Evolutionary conservation across 768 basidiomycete genomes (phyloP), one percentile per base, ranked within the genome.

Genomic region (Amanita polypyramis): DNA sequence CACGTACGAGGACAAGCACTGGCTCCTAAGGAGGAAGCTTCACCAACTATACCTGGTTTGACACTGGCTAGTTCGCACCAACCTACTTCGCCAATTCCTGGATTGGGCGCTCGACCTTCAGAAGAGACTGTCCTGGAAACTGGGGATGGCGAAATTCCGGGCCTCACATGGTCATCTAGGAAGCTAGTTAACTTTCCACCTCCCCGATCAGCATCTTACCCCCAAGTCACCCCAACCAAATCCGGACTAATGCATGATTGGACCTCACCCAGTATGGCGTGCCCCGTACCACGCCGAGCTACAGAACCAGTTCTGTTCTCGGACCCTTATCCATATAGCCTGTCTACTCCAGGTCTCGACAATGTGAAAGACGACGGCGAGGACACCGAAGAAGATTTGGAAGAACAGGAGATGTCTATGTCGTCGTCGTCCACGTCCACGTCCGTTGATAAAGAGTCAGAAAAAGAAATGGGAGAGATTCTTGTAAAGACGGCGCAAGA

Each of bases 281-380:
- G 4, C 17, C 10, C 32, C n/a, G 9, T 39, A 12, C 11, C 46
- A 20, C 46, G 37, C 21, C 25, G 47, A 8, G 49, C 66, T 5
- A 61, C 60, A 32, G 58, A 60, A 21, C 67, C 66, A 15, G 54
- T 67, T 47, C 52, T 73, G 11, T 57, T 63, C 47, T 46, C 61
- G 20, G 73, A 74, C 52, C 70, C 73, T 2, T 75, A 70, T 52
- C 74, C 74, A 1, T 70, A 70, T 41, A 71, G 69, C 51, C 63
- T 76, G 33, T 74, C 75, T 0, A 71, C 72, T 1, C 73, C 72
- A 10, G 58, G 54, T 14, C 30, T 52, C 11, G 51, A 61, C 14
- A 21, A 42, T 12, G 35, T 53, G 25, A 43, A 45, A 40, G 50
- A 54, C 15, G 15, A 34, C 2, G 39, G 50, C 15, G 49, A 49